A percentile compares a stretch with the other conserved stretches of the same genome.
Evolutionary conservation across 1,284 basidiomycete species (phyloP).

Genomic region (Wolfiporia cocos): DNA sequence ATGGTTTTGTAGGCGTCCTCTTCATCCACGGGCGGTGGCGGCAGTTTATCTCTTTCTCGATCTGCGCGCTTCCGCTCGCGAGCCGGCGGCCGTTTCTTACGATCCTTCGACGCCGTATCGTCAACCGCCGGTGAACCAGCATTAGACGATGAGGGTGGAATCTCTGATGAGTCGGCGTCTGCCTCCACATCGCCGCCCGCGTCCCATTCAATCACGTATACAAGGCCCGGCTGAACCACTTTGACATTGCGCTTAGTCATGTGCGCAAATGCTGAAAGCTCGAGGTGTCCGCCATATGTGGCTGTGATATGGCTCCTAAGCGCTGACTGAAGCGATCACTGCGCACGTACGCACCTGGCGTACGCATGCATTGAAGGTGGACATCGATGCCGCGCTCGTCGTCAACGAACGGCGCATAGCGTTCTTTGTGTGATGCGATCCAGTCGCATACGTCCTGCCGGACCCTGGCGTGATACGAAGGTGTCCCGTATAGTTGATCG

Average conservation of each 20-base stretch:
- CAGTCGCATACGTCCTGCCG: conserved; percentile 79
- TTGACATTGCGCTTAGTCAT: conserved; percentile 76
- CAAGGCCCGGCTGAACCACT: conserved; percentile 84
- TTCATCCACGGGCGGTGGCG: conserved; percentile 21
- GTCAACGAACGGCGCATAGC: conserved; percentile 87
- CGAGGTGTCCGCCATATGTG: conserved; percentile 89
- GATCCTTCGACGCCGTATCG: conserved; percentile 24
- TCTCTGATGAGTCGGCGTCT: conserved; percentile 14
- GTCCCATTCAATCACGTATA: conserved; percentile 76
- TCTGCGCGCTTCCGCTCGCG: conserved; percentile 32
- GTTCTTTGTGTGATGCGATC: conserved; percentile 62
- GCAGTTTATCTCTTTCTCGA: conserved; percentile 19
- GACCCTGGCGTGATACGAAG: conserved; percentile 63
- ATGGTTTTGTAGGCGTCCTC: conserved; percentile 36
- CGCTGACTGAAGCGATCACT: conserved; percentile 5
- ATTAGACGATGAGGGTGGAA: conserved; percentile 4
- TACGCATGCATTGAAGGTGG: conserved; percentile 71
- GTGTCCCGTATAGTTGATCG: conserved; percentile 78
- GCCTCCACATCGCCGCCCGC: conserved; percentile 36
- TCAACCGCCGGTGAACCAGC: conserved; percentile 20
- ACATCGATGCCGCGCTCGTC: conserved; percentile 72
- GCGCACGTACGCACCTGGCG: conserved; percentile 48
- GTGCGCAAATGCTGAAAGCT: conserved; percentile 86
- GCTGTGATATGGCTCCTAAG: conserved; percentile 32
- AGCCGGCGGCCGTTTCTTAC: conserved; percentile 27